Percentiles rank a stretch among this genome's conserved stretches.
Conservation (phyloP, 495 filamentous ascomycete species). For the Staphylotrichum longicolle region DNA sequence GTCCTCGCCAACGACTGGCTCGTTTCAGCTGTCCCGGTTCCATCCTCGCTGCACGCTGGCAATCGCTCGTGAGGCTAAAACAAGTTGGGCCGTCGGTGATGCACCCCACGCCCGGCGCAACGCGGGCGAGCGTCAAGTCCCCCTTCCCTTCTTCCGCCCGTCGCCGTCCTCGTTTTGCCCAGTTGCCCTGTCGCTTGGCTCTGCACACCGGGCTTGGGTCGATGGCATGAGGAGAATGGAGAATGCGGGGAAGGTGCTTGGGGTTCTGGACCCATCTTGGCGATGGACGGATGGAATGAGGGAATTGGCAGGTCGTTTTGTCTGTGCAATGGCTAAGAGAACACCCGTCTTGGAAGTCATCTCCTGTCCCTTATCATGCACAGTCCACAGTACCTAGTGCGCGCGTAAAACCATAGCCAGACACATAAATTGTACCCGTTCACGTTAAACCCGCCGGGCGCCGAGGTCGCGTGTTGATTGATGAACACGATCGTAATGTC, state of each 20-base stretch:
- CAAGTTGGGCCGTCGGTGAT: conserved; percentile 9
- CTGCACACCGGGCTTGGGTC: neutral
- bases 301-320: neutral
- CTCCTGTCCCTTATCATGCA: neutral
- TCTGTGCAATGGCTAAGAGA: neutral
- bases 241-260: conserved; percentile 18
- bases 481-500: conserved; percentile 13
- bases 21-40: conserved; percentile 7
- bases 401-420: too few relatives aligned
- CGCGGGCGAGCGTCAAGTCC: neutral
- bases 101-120: conserved; percentile 15
- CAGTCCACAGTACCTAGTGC: too few relatives aligned
- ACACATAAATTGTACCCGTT: neutral
- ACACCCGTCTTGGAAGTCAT: conserved; percentile 1
- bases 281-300: neutral
- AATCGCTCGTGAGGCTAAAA: conserved; percentile 10
- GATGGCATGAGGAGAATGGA: conserved; percentile 7
- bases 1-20: conserved; percentile 10
- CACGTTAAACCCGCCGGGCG: neutral
- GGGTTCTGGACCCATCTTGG: conserved; percentile 13
- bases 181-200: conserved; percentile 1
- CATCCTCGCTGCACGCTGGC: neutral
- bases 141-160: neutral
- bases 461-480: neutral
- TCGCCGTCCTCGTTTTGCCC: neutral